phyloP scores from a whole-genome alignment of 805 yeast genomes.

The Cyberlindnera xishuangbannaensis region DNA sequence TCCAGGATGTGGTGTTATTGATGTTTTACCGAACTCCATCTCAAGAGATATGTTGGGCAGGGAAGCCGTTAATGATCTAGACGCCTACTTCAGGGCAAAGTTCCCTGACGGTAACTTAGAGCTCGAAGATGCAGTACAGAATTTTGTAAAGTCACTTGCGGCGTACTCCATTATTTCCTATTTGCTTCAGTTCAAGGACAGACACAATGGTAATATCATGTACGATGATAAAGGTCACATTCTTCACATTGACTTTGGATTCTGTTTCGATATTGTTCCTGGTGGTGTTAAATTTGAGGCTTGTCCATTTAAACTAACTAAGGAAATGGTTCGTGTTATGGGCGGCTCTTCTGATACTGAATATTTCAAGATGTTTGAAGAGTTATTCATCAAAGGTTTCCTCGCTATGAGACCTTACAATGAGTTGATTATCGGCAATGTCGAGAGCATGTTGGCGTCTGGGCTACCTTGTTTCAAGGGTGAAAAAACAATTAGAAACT shows the following conservation, averaged over 20 bases:
- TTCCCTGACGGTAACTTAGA: conserved; percentile 94
- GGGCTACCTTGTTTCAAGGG: conserved; percentile 96
- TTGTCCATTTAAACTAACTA: conserved; percentile 95
- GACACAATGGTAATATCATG: conserved; percentile 98
- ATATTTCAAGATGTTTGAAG: conserved; percentile 91
- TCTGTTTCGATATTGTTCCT: conserved; percentile 97
- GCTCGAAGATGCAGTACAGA: conserved; percentile 87
- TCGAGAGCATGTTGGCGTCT: conserved; percentile 87
- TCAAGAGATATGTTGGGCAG: conserved; percentile 98
- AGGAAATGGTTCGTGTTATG: conserved; percentile 93
- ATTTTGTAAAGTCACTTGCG: conserved; percentile 89
- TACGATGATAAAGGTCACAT: conserved; percentile 94
- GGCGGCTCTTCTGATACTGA: conserved; percentile 87
- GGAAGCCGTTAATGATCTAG: conserved; percentile 95
- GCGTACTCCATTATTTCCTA: conserved; percentile 92
- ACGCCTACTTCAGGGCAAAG: conserved; percentile 85
- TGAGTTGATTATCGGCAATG: conserved; percentile 79
- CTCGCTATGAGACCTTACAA: conserved; percentile 83
- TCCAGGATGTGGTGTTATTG: conserved; percentile 99
- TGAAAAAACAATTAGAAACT: conserved; percentile 66
- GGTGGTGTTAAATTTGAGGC: conserved; percentile 98
- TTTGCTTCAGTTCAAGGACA: conserved; percentile 87
- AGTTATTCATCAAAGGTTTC: conserved; percentile 87
- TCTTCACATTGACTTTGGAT: conserved; percentile 95
- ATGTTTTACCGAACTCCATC: conserved; percentile 90